Base-by-base conservation (phyloP, 2,329 filamentous ascomycete genomes). In the Leptographium galeiforme region DNA sequence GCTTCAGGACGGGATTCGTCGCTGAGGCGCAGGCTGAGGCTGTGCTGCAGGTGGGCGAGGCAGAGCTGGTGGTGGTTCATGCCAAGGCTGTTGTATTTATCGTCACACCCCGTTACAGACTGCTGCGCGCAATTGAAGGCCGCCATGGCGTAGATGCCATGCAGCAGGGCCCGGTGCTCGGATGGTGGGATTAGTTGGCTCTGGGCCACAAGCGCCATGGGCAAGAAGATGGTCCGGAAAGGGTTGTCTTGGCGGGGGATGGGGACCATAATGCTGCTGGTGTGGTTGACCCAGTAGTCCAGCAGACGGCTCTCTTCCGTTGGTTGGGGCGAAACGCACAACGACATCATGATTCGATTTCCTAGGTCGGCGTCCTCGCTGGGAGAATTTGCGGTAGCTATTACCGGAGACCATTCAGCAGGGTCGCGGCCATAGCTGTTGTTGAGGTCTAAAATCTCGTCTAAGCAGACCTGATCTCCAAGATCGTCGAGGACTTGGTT, bases 101-200 rank as follows among this genome's bases (percentile, higher is more conserved):
- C 30, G 16, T n/a, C 33, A 19, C 13, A 7, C 13, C 14, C 16
- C 12, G 12, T 16, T 5, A 16, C 8, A 1, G 14, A 8, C 43
- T 18, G 43, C 50, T 52, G 50, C 14, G 43, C 50, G 19, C 13
- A 43, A 34, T 52, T 52, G 43, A 39, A 52, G 18, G 50, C 50
- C 12, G 43, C 13, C 34, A 52, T 19, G 18, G 50, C 50, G 50
- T 46, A 52, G 43, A 52, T 52, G 33, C 50, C 30, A 34, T 52
- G 43, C 13, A 52, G 43, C 50, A 52, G 43, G 3, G 50, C 50
- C 33, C 2, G 3, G 19, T 46, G 8, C 34, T 46, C 50, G 4
- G 43, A 16, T 3, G 50, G 13, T 11, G 43, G 43, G 7, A 8
- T 8, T 3, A 25, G 41, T 34, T 46, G 18, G 34, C 34, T 46